Conservation (phyloP, 2,329 filamentous ascomycete species). For the Lachnellula willkommii region DNA sequence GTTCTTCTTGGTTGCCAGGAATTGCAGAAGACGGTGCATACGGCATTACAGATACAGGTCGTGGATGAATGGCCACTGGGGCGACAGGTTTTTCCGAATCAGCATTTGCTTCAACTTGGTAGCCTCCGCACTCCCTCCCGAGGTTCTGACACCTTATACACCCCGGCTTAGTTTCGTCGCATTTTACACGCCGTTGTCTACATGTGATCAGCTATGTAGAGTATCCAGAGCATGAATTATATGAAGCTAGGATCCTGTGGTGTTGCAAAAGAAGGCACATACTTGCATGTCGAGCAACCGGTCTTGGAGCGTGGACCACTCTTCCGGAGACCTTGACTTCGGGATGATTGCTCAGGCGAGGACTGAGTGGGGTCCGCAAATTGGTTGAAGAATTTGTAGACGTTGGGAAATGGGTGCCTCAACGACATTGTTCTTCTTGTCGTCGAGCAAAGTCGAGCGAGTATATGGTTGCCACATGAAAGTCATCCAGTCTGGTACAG, state of each 20-base stretch:
- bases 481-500: slow-evolving; percentile 7
- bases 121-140: slow-evolving; percentile 32
- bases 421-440: slow-evolving; percentile 27
- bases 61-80: slow-evolving; percentile 28
- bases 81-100: slow-evolving; percentile 24
- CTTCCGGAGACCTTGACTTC: slow-evolving; percentile 31
- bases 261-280: slow-evolving; percentile 14
- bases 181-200: slow-evolving; percentile 32
- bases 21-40: slow-evolving; percentile 28
- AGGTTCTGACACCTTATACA: slow-evolving; percentile 32
- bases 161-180: slow-evolving; percentile 31
- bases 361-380: slow-evolving; percentile 29
- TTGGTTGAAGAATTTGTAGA: slow-evolving; percentile 33
- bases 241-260: neutral
- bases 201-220: slow-evolving; percentile 12
- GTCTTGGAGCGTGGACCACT: slow-evolving; percentile 31
- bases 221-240: neutral
- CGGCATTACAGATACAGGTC: slow-evolving; percentile 28
- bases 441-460: slow-evolving; percentile 12
- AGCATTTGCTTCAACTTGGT: slow-evolving; percentile 24
- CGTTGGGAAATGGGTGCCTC: slow-evolving; percentile 31
- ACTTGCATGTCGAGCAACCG: slow-evolving; percentile 33
- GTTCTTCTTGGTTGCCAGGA: slow-evolving; percentile 26
- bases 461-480: slow-evolving; percentile 11
- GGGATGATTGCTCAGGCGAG: slow-evolving; percentile 28